Conservation (phyloP, 148 eudicot species). For the Dianthus caryophyllus region DNA sequence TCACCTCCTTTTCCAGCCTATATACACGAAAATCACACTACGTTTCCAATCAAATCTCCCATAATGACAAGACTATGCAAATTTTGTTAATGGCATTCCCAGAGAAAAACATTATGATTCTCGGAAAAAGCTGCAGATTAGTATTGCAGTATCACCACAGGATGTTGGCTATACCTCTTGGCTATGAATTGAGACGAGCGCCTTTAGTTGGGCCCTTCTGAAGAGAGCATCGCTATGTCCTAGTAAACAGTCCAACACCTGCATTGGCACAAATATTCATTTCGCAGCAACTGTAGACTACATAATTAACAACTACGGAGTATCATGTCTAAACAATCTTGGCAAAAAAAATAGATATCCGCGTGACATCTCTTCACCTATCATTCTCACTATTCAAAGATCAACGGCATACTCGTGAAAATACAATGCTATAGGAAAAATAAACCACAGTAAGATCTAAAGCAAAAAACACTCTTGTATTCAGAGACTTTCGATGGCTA, state of each 20-base stretch:
- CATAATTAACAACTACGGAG: too few species aligned
- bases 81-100: neutral
- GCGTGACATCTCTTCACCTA: too few species aligned
- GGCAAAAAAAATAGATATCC: too few species aligned
- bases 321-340: too few species aligned
- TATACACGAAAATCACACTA: conserved; percentile 1
- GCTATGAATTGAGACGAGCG: conserved; percentile 83
- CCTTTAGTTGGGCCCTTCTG: conserved; percentile 89
- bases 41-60: neutral
- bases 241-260: conserved; percentile 72
- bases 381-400: too few species aligned
- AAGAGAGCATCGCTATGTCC: conserved; percentile 85
- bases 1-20: conserved; percentile 98
- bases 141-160: neutral
- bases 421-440: too few species aligned
- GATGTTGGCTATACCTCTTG: conserved; percentile 48
- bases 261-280: conserved; percentile 19
- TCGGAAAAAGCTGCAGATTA: neutral
- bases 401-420: too few species aligned
- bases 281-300: neutral
- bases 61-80: neutral
- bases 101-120: neutral
- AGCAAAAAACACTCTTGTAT: neutral
- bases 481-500: neutral
- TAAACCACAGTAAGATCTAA: too few species aligned